Evolutionary conservation across 192 early-diverging fungal genomes (phyloP), one percentile per base, ranked within the genome.

Genomic region (Coemansia sp.): DNA sequence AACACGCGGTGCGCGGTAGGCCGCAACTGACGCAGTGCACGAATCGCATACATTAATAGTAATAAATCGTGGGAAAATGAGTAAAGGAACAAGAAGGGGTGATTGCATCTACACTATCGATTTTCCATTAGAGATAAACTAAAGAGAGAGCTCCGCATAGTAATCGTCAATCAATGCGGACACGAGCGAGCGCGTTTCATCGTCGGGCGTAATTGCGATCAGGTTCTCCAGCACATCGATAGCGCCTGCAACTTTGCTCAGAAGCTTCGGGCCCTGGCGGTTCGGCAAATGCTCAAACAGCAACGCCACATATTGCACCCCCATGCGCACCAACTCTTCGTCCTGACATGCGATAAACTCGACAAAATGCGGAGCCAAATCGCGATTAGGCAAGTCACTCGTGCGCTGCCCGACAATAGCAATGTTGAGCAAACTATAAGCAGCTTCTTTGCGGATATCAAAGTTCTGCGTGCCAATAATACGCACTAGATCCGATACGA

Each of bases 391-490:
- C 67, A 79, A 19, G 3, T 67, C 67, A 0, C 14, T 24, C 3
- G 66, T 51, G 10, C 67, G 41, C 17, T 45, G 25, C 38, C 62
- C 71, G 19, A 70, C 65, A 25, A 79, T 83, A 14, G 86, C 86
- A 27, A 87, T 83, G 60, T 89, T 87, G 57, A 87, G 75, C 62
- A 89, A 50, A 59, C 88, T 82, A 49, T 82, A 86, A 2, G 86
- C 88, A 2, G 88, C 88, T 72, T 87, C 87, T 69, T 89, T 87
- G 51, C 87, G 84, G 52, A 89, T 85, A 50, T 91, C 90, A 75
- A 86, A 91, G 52, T 81, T 83, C 38, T 83, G 77, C 59, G 78
- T 85, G 21, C 82, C 76, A 17, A 86, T 79, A 52, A 91, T 85
- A 14, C 79, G 66, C 32, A 83, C 79, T 24, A 91, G 63, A 27